phyloP scores from a whole-genome alignment of 345 rosid genomes.

The Nasturtium officinale region DNA sequence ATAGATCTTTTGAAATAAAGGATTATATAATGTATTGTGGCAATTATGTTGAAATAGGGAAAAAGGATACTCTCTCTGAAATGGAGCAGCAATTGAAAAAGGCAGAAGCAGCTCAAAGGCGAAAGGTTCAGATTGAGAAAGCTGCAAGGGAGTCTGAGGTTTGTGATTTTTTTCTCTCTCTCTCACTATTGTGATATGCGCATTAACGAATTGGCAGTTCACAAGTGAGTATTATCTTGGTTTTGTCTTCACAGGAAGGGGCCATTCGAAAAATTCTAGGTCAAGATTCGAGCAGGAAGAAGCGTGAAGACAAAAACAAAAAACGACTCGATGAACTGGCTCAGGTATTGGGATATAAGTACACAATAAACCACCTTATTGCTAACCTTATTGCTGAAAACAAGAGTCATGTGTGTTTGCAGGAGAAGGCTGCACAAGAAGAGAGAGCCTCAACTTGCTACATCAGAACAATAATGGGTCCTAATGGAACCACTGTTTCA shows the following conservation, averaged over 20 bases:
- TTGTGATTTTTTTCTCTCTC: conserved; percentile 29
- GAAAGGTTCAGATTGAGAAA: conserved; percentile 87
- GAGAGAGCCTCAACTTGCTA: conserved; percentile 51
- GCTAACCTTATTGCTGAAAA: conserved; percentile 21
- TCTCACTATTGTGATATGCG: not conserved
- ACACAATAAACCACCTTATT: conserved; percentile 3
- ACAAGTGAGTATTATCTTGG: conserved; percentile 13
- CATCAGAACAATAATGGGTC: conserved; percentile 72
- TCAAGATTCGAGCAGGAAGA: conserved; percentile 90
- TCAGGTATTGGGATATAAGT: conserved; percentile 54
- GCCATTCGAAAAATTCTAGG: conserved; percentile 95
- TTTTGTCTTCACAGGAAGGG: conserved; percentile 61
- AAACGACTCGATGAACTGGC: conserved; percentile 83
- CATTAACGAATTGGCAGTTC: conserved; percentile 1
- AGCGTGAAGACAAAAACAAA: conserved; percentile 77
- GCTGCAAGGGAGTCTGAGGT: conserved; percentile 91
- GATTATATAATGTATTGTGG: conserved; percentile 10
- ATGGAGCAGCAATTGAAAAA: conserved; percentile 88
- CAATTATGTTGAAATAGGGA: conserved; percentile 49
- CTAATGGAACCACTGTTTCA: conserved; percentile 73
- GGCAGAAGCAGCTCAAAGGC: conserved; percentile 90
- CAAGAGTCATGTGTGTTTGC: conserved; percentile 8
- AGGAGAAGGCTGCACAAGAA: conserved; percentile 82
- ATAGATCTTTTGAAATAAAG: conserved; percentile 1
- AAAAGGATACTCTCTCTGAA: conserved; percentile 84